Base-by-base conservation (phyloP, 148 eudicot genomes). In the Heliosperma pusillum region DNA sequence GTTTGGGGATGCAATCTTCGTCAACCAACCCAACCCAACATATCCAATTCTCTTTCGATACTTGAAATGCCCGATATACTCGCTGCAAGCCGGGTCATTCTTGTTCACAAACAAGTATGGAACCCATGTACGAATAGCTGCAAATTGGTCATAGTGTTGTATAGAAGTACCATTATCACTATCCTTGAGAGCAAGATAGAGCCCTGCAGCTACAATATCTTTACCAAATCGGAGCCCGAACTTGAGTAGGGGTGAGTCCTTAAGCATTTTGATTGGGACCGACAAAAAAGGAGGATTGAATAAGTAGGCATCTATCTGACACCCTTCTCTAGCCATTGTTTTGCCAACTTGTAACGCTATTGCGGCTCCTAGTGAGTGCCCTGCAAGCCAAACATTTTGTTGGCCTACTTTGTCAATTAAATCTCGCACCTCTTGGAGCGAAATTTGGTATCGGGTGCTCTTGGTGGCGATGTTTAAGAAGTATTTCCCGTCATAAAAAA, bases 321-420 rank as follows among this genome's bases (percentile, higher is more conserved):
- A 70, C 0, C 88, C 79, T 21, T 25, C 36, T 59, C 80, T 88
- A 12, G 81, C 91, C 89, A 90, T 82, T 10, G 78, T 74, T 64
- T 86, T 82, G 20, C 97, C 97, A 0, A 74, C 80, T 44, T 83
- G 84, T 21, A 92, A 74, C 17, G 96, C 96, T 13, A 89, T 84
- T 52, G 91, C 85, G 15, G 93, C 84, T 2, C 97, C 97, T 17
- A 89, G 50, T 10, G 97, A 88, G 55, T 92, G 97, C 47, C 97
- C 96, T 0, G 89, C 82, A 70, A 92, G 56, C 92, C 93, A 90
- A 19, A 87, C 50, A 19, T 66, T 77, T 12, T 76, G 52, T 3
- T 80, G 70, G 7, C 86, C 87, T 1, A 57, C 74, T 0, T 5
- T 20, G 33, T 59, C 24, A 24, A 72, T 70, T 0, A 65, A 12